Percentiles rank a stretch among this genome's conserved stretches.
Conservation (phyloP, 306 rosid species). For the Fragaria ananassa region DNA sequence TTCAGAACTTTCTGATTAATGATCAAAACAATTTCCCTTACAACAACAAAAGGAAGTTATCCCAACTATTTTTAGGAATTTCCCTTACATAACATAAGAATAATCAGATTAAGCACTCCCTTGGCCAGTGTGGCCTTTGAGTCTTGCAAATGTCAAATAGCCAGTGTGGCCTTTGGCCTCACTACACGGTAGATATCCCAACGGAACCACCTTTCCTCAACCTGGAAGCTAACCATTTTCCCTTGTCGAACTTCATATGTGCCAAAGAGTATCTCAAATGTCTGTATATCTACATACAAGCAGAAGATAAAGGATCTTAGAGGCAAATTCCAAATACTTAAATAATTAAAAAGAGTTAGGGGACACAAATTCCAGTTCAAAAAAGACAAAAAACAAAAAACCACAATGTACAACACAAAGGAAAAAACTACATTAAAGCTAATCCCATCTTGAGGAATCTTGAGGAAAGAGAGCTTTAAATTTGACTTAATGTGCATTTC, state of each 20-base stretch:
- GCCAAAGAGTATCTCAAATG: slow-evolving; percentile 80
- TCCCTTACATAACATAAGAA: background rate
- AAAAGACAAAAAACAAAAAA: background rate
- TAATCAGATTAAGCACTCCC: slow-evolving; percentile 19
- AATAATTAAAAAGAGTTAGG: too few species aligned
- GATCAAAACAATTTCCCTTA: background rate
- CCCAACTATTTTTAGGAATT: too few species aligned
- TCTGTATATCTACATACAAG: slow-evolving; percentile 61
- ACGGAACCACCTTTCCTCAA: slow-evolving; percentile 23
- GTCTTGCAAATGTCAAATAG: slow-evolving; percentile 81
- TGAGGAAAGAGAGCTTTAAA: too few species aligned
- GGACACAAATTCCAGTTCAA: background rate
- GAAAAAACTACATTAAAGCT: background rate
- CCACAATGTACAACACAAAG: background rate
- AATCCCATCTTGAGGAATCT: slow-evolving; percentile 2
- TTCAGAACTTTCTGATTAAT: background rate
- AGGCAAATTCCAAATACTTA: background rate
- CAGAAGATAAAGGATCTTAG: slow-evolving; percentile 3
- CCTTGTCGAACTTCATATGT: slow-evolving; percentile 69
- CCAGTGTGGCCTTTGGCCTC: slow-evolving; percentile 73
- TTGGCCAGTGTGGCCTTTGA: slow-evolving; percentile 14
- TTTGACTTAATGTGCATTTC: too few species aligned
- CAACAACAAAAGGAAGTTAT: background rate
- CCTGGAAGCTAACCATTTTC: slow-evolving; percentile 29
- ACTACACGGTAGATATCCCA: slow-evolving; percentile 53